Base-by-base conservation (phyloP, 805 yeast species). In the Allodekkera sacchari region DNA sequence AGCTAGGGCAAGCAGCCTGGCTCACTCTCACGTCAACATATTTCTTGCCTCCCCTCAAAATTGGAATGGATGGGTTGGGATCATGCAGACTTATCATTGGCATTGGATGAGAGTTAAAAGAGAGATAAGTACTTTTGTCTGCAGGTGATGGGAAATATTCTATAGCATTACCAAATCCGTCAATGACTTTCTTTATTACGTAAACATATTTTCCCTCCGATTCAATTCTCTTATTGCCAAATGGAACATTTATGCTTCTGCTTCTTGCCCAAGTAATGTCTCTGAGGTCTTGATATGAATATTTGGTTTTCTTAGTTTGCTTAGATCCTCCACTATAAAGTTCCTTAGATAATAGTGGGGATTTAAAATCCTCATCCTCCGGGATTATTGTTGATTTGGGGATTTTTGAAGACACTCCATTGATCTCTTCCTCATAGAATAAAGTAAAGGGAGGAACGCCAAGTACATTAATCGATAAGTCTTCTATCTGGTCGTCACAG, bases 391-490 rank as follows among this genome's bases (percentile, higher is more conserved):
- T 33, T 3, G 53, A 44, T 12, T 47, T 44, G 2, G 57, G 57
- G n/a, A 50, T 30, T 22, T 49, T 42, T 2, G 50, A 39, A 11
- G 54, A 33, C 14, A 39, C 43, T 0, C 60, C 61, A 34, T 57
- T 52, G 11, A 61, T 44, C 37, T 73, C 74, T 27, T 66, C 68
- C 22, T 57, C 57, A 47, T 78, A 79, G 25, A 63, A 60, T 22
- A 82, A 56, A 15, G 68, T 69, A 36, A 82, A 54, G 0, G 98
- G 97, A 1, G 89, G 78, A 2, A 85, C 82, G 32, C 97, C 96
- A 13, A 62, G 55, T 1, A 78, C 70, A 2, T 67, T 61, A 20
- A 89, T 64, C 6, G 30, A 11, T n/a, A 27, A 14, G 19, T 25
- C 20, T 8, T 28, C 33, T 1, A 77, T 55, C 15, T 66, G 57